These are phyloP conservation scores for Euphorbia lathyris DNA, from an alignment of 345 rosid species.

Conservation along the genomic window DNA sequence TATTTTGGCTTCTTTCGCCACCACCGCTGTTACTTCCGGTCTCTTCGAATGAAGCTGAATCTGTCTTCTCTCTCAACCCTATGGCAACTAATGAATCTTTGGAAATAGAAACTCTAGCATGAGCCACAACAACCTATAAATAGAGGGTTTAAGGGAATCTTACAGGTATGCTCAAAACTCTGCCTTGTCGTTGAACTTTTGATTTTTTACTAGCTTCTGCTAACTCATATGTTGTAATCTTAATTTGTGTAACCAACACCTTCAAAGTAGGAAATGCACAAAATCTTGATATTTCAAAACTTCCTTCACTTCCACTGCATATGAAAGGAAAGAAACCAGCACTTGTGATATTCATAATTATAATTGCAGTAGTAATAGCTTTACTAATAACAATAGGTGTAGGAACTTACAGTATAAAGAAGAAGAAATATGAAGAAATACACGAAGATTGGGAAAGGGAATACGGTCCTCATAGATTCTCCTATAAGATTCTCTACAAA, in stretches of 20 bases:
- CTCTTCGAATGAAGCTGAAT: too few relatives aligned
- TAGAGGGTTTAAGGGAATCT: too few relatives aligned
- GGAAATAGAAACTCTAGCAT: too few relatives aligned
- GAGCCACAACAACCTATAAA: too few relatives aligned
- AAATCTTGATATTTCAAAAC: slow-evolving; percentile 12
- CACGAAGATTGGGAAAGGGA: slow-evolving; percentile 20
- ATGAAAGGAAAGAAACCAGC: not conserved
- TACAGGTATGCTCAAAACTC: too few relatives aligned
- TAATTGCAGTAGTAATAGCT: not conserved
- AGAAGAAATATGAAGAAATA: slow-evolving; percentile 11
- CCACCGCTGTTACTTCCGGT: too few relatives aligned
- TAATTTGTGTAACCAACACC: not conserved
- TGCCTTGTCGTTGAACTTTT: not conserved
- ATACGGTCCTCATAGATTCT: slow-evolving; percentile 23
- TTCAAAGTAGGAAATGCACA: slow-evolving; percentile 13
- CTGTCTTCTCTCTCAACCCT: too few relatives aligned
- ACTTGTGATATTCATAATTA: not conserved
- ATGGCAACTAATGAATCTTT: too few relatives aligned
- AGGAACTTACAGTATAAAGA: not conserved
- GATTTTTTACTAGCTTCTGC: not conserved
- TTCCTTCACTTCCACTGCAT: slow-evolving; percentile 13
- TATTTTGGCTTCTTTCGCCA: too few relatives aligned
- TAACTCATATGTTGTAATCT: not conserved
- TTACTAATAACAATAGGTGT: not conserved
- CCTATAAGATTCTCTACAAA: slow-evolving; percentile 10